Evolutionary conservation across 495 filamentous ascomycete genomes (phyloP), one percentile per base, ranked within the genome.

Genomic region (Neurospora sp.): DNA sequence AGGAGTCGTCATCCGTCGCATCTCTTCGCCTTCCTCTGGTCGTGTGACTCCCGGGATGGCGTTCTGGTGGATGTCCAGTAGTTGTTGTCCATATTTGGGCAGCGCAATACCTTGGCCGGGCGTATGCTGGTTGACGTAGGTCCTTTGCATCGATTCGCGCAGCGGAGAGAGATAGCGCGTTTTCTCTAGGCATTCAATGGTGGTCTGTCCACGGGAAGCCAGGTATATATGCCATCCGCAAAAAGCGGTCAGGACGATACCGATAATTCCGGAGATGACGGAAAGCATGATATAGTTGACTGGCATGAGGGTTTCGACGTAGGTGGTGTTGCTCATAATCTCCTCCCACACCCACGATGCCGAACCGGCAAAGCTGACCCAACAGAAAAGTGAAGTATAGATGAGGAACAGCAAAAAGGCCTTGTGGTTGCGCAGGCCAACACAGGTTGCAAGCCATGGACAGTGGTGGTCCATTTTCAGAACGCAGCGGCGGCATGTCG

Each of bases 381-480:
- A 89, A 85, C 93, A 94, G 84, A 96, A 97, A 17, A 97, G 70
- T 19, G 89, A 92, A 11, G 93, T 93, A 79, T 99, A 98, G 71
- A 96, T 91, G 36, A 99, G 87, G 82, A 99, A 99, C 10, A 98
- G 87, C 42, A 99, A 79, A 80, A 99, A 99, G 6, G 94, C 86
- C 81, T 98, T 98, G 85, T 98, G 97, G 82, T 98, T 99, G 77
- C 89, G 87, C 72, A 99, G 83, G 34, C 96, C 96, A 69, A 99
- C 92, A 79, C 96, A 99, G 4, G 93, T 98, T 24, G 96, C 96
- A 69, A 98, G 87, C 96, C 96, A 99, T 7, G 96, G 96, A 78
- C 96, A 99, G 83, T 99, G 96, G 81, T 99, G 96, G 81, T 99
- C 96, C 96, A 99, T 99, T 83, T 98, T 98, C 79, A 98, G 85